Evolutionary conservation across 2,329 filamentous ascomycete species (phyloP), one percentile per base, ranked within the genome.

Genomic region (Talaromyces sp.): DNA sequence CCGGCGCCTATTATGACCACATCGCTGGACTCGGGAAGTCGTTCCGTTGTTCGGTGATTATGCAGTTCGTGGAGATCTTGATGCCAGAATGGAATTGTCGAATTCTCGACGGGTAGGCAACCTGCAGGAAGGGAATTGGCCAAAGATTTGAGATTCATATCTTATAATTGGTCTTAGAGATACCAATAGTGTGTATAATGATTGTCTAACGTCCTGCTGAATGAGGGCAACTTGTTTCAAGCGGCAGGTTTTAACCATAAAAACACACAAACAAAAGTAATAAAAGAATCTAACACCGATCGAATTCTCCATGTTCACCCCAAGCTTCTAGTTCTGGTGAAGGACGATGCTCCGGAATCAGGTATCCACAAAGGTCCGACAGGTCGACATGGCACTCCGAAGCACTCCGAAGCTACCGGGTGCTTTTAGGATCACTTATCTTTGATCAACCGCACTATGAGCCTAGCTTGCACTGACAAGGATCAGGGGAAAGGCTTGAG

Each of bases 1-100:
- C 62, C 62, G 7, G 62, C 52, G 8, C 62, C 62, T 7, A 64
- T 41, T 27, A 64, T 64, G 3, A 64, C 14, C 4, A 64, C 27
- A n/a, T 64, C 62, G 10, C 43, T 50, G 8, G 35, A 35, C 2
- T 19, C 50, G 1, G 62, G 62, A n/a, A 64, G 54, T 22, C 31
- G 27, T 33, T 48, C 54, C 13, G 62, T 58, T 10, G 52, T 39
- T 14, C 62, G 54, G 37, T 58, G 16, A 14, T 58, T 19, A 13
- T 52, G n/a, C 1, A 50, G 16, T 31, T 63, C 50, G 24, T 57
- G 24, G 16, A 22, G 43, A 16, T 41, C 59, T 52, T 10, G 16
- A 24, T 61, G 59, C 59, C 59, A 61, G 16, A 61, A 61, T n/a
- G 59, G n/a, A 7, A 35, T n/a, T 2, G 31, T 41, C 3, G 59